Percentiles rank a stretch among this genome's conserved stretches.
phyloP scores from a whole-genome alignment of 768 basidiomycete genomes.

The Trametes gibbosa region DNA sequence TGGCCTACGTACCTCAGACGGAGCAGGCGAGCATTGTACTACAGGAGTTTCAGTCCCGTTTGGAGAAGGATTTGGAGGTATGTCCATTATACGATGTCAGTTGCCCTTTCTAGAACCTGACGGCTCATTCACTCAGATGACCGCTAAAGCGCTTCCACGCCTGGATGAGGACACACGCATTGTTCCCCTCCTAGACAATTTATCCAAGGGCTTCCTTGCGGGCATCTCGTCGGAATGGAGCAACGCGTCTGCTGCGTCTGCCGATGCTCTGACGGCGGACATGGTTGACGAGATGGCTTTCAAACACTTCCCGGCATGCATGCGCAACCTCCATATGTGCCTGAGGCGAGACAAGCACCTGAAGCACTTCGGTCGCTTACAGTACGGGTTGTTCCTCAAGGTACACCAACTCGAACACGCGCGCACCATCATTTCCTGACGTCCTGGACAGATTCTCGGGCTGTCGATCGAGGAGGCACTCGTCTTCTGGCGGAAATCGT shows the following conservation, averaged over 20 bases:
- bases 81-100: constrained; percentile 13
- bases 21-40: constrained; percentile 85
- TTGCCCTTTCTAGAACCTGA: not conserved
- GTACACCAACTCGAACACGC: constrained; percentile 36
- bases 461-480: constrained; percentile 93
- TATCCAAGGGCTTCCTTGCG: constrained; percentile 91
- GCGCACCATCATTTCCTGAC: not conserved
- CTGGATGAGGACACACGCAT: constrained; percentile 94
- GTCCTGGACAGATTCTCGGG: constrained; percentile 70
- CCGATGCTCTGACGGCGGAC: constrained; percentile 81
- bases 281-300: constrained; percentile 87
- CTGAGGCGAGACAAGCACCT: constrained; percentile 78
- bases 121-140: constrained; percentile 47
- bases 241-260: constrained; percentile 47
- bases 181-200: constrained; percentile 82
- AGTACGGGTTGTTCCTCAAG: constrained; percentile 95
- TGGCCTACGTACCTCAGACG: constrained; percentile 82
- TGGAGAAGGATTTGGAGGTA: constrained; percentile 79
- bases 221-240: constrained; percentile 87
- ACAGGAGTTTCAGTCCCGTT: constrained; percentile 74
- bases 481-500: constrained; percentile 89
- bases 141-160: constrained; percentile 82
- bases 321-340: constrained; percentile 85
- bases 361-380: constrained; percentile 88
- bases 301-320: constrained; percentile 94